Conservation (phyloP, 176 grass and related monocot species). For the Phoenix roebelenii region DNA sequence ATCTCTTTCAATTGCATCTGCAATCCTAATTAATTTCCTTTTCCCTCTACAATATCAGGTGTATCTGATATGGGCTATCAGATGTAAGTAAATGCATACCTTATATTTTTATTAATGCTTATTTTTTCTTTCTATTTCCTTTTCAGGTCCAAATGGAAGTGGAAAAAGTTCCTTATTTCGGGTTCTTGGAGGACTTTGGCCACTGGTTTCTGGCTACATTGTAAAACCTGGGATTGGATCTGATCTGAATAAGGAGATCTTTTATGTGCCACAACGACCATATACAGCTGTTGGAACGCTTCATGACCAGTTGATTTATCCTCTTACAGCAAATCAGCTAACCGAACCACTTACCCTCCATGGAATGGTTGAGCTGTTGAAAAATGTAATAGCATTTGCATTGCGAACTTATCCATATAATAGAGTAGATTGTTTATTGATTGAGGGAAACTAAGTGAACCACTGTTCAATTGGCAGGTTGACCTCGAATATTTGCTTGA, state of each 20-base stretch:
- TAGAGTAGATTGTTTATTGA: too few species aligned
- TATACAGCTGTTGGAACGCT: conserved; percentile 99
- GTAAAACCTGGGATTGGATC: conserved; percentile 97
- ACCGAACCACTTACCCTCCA: conserved; percentile 55
- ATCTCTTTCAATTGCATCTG: too few species aligned
- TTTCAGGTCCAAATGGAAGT: conserved; percentile 91
- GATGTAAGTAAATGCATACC: too few species aligned
- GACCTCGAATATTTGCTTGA: conserved; percentile 92
- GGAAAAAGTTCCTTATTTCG: conserved; percentile 98
- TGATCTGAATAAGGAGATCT: conserved; percentile 99
- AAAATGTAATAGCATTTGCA: conserved; percentile 49
- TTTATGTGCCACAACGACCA: conserved; percentile 98
- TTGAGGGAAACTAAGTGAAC: neutral
- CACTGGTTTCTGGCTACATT: conserved; percentile 91
- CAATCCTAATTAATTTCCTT: too few species aligned
- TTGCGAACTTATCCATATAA: too few species aligned
- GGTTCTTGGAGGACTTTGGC: conserved; percentile 96
- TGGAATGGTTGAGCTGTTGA: conserved; percentile 87
- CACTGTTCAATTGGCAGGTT: conserved; percentile 57
- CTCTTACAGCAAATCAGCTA: conserved; percentile 74
- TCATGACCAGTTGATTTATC: conserved; percentile 95
- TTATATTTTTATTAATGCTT: neutral
- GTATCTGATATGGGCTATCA: too few species aligned
- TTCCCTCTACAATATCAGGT: too few species aligned
- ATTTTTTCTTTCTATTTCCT: conserved; percentile 6